Conservation (phyloP, 768 basidiomycete species). For the Boletus pseudopeckii region DNA sequence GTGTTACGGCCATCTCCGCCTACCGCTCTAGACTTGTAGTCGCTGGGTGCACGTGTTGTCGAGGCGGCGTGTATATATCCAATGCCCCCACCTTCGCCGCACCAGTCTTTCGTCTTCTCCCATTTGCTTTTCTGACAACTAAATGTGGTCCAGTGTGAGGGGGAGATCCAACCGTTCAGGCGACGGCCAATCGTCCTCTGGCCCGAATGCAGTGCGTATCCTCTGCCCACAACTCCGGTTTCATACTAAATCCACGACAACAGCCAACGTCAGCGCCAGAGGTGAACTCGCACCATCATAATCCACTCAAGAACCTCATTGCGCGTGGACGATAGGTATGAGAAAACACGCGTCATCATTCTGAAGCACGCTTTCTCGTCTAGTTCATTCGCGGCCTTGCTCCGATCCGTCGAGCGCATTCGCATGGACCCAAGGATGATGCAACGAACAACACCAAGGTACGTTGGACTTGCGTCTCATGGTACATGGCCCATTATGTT, state of each 20-base stretch:
- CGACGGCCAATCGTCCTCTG: background rate
- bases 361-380: background rate
- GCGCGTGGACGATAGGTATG: background rate
- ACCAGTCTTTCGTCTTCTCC: background rate
- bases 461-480: background rate
- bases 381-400: background rate
- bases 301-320: background rate
- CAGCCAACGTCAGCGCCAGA: background rate
- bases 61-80: background rate
- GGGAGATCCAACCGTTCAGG: background rate
- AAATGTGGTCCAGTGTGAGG: background rate
- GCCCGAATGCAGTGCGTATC: background rate
- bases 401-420: background rate
- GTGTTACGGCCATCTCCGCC: background rate
- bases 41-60: background rate
- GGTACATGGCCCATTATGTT: background rate
- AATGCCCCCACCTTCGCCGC: background rate
- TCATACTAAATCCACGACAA: background rate
- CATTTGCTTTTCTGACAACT: background rate
- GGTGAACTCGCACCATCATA: background rate
- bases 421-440: background rate
- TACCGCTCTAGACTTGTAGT: background rate
- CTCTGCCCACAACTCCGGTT: too few species aligned
- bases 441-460: background rate
- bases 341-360: background rate